phyloP scores from a whole-genome alignment of 495 filamentous ascomycete species.

The Talaromyces thailandensis region DNA sequence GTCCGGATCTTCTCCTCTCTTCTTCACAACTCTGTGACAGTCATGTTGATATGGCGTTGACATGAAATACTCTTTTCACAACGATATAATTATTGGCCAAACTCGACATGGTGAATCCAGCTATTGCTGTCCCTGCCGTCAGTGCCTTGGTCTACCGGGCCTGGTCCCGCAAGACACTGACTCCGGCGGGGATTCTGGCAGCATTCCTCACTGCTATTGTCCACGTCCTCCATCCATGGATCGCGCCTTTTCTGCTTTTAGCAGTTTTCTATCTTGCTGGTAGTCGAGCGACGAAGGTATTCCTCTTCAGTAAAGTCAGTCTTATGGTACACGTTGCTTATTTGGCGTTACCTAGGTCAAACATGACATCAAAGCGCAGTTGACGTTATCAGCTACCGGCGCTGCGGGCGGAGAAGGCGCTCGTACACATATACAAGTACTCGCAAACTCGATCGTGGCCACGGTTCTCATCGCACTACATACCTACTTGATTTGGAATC shows the following conservation, averaged over 20 bases:
- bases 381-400: slow-evolving; percentile 71
- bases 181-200: slow-evolving; percentile 57
- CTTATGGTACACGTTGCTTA: neutral
- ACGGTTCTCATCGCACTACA: slow-evolving; percentile 66
- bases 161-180: slow-evolving; percentile 64
- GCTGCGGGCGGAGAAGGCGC: slow-evolving; percentile 66
- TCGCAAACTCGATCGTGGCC: slow-evolving; percentile 78
- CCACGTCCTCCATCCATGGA: slow-evolving; percentile 87
- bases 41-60: neutral
- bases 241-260: slow-evolving; percentile 74
- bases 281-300: slow-evolving; percentile 72
- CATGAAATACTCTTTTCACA: neutral
- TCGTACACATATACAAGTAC: slow-evolving; percentile 79
- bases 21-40: neutral
- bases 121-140: slow-evolving; percentile 59
- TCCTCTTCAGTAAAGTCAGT: neutral
- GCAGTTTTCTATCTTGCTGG: slow-evolving; percentile 81
- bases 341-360: slow-evolving; percentile 50
- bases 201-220: slow-evolving; percentile 63
- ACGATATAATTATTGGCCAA: neutral
- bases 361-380: slow-evolving; percentile 69
- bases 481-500: slow-evolving; percentile 37
- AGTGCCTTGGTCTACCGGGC: slow-evolving; percentile 59
- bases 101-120: slow-evolving; percentile 52
- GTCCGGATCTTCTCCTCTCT: too few relatives aligned